phyloP scores from a whole-genome alignment of 805 yeast genomes.

The Metschnikowia borealis region DNA sequence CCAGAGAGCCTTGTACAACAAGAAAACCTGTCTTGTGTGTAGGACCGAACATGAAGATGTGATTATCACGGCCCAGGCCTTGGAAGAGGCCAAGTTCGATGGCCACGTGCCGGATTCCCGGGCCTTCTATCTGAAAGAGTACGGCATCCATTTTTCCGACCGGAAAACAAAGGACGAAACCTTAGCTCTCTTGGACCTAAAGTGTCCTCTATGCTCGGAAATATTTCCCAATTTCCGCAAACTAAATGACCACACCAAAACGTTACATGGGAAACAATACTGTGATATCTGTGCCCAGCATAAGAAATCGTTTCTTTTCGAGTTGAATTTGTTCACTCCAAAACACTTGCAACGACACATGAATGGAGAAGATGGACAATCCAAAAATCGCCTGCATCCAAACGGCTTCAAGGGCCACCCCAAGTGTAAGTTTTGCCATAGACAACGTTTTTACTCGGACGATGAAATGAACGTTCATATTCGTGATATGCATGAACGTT shows the following conservation, averaged over 20 bases:
- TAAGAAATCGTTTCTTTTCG: slow-evolving; percentile 74
- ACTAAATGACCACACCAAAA: slow-evolving; percentile 60
- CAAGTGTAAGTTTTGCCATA: slow-evolving; percentile 73
- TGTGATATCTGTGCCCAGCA: slow-evolving; percentile 77
- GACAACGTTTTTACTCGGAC: slow-evolving; percentile 74
- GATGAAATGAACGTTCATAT: slow-evolving; percentile 83
- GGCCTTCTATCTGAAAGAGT: slow-evolving; percentile 37
- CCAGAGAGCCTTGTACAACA: slow-evolving; percentile 74
- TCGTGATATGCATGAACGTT: slow-evolving; percentile 79
- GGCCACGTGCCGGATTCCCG: slow-evolving; percentile 34
- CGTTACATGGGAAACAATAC: slow-evolving; percentile 56
- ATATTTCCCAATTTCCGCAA: slow-evolving; percentile 49
- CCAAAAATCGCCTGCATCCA: not conserved
- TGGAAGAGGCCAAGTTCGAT: slow-evolving; percentile 27
- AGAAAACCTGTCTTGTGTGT: slow-evolving; percentile 77
- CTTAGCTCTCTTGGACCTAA: slow-evolving; percentile 46
- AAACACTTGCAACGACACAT: slow-evolving; percentile 69
- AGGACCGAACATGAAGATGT: slow-evolving; percentile 62
- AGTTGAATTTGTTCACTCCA: slow-evolving; percentile 57
- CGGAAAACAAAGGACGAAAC: slow-evolving; percentile 46
- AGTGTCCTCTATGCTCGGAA: slow-evolving; percentile 51
- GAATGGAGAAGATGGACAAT: slow-evolving; percentile 51
- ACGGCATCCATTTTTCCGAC: slow-evolving; percentile 59
- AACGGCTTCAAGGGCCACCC: slow-evolving; percentile 89
- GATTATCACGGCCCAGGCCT: slow-evolving; percentile 51